phyloP scores from a whole-genome alignment of 225 moss, liverwort and hornwort species.

The Polytrichum commune region DNA sequence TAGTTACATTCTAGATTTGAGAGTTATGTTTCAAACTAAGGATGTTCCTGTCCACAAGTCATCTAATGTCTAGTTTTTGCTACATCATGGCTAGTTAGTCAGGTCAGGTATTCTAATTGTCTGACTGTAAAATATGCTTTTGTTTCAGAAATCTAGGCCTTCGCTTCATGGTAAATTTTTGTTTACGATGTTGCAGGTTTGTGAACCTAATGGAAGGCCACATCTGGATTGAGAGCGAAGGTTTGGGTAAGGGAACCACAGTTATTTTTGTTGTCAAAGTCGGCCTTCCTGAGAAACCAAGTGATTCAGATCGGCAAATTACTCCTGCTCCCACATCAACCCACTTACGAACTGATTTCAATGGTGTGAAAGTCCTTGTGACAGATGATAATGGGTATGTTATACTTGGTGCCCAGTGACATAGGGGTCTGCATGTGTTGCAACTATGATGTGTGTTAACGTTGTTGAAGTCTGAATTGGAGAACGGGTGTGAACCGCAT shows the following conservation, averaged over 20 bases:
- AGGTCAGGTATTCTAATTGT: too few species aligned
- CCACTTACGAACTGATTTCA: slow-evolving; percentile 44
- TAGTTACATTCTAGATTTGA: too few species aligned
- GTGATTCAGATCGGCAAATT: slow-evolving; percentile 57
- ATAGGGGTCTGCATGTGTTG: neutral
- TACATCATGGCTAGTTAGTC: too few species aligned
- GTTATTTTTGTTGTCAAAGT: slow-evolving; percentile 62
- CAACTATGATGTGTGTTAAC: neutral
- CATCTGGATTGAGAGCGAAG: slow-evolving; percentile 69
- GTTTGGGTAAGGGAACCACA: slow-evolving; percentile 51
- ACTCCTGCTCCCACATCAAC: slow-evolving; percentile 27
- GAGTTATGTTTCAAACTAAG: too few species aligned
- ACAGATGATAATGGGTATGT: slow-evolving; percentile 68
- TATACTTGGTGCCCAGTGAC: neutral
- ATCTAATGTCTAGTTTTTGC: too few species aligned
- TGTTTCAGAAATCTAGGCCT: neutral
- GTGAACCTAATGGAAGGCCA: slow-evolving; percentile 80
- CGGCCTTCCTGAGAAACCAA: slow-evolving; percentile 54
- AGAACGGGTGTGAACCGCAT: too few species aligned
- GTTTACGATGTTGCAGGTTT: slow-evolving; percentile 56
- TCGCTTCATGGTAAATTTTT: neutral
- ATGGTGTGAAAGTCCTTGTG: slow-evolving; percentile 49
- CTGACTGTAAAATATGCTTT: neutral
- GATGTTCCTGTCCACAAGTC: too few species aligned
- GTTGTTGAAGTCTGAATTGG: too few species aligned